phyloP scores from a whole-genome alignment of 1,284 basidiomycete genomes.

The Malassezia furfur region DNA sequence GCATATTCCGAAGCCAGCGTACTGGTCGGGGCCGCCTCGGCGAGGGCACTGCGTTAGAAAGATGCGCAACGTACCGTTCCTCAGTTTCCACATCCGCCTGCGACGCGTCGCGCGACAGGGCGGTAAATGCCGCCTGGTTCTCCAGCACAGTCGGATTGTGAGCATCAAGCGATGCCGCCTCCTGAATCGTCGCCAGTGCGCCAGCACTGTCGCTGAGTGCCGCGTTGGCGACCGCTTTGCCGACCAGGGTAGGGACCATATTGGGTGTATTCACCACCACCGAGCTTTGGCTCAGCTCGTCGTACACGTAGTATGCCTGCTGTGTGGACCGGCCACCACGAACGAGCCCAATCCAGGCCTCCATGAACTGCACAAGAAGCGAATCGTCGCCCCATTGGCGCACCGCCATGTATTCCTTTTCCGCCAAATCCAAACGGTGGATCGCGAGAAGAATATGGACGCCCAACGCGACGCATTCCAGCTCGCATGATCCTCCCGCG shows the following conservation, averaged over 20 bases:
- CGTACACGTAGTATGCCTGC: conserved; percentile 47
- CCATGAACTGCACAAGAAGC: conserved; percentile 42
- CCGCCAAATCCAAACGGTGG: conserved; percentile 39
- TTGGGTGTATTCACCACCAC: conserved; percentile 20
- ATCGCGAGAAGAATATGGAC: conserved; percentile 45
- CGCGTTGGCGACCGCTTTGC: conserved; percentile 36
- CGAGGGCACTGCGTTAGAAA: neutral
- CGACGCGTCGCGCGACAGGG: neutral
- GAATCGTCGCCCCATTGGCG: conserved; percentile 43
- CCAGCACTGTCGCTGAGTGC: conserved; percentile 23
- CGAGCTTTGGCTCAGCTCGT: conserved; percentile 44
- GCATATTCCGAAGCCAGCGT: conserved; percentile 3
- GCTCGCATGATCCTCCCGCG: conserved; percentile 21
- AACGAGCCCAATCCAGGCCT: conserved; percentile 42
- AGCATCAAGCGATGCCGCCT: conserved; percentile 17
- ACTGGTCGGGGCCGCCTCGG: neutral
- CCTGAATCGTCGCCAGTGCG: conserved; percentile 25
- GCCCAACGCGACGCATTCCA: conserved; percentile 42
- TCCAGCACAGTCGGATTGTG: neutral
- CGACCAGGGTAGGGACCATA: conserved; percentile 26
- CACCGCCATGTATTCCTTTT: conserved; percentile 39
- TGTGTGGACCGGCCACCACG: conserved; percentile 40
- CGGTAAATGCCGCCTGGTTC: conserved; percentile 6
- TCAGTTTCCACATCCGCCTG: neutral
- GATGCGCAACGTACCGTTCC: neutral